Conservation (phyloP, 768 basidiomycete genomes). For the Rhodocollybia butyracea region DNA sequence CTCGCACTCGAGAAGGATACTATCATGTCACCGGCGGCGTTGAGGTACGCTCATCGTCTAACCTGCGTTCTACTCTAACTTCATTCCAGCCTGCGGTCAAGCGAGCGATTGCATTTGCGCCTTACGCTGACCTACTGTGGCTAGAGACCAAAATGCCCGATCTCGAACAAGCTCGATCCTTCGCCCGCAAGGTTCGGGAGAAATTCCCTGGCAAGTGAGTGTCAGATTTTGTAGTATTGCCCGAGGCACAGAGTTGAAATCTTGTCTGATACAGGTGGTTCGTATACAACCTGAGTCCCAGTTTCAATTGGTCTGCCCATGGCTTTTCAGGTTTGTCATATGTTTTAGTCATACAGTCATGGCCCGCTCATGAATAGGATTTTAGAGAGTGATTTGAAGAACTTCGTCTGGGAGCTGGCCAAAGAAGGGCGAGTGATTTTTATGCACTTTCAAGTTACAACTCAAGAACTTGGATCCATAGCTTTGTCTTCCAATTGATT, state of each 20-base stretch:
- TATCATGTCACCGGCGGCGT: conserved; percentile 84
- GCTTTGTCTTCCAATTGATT: conserved; percentile 85
- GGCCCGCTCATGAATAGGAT: conserved; percentile 5
- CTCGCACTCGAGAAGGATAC: conserved; percentile 88
- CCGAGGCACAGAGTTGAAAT: too few relatives aligned
- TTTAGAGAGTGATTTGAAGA: conserved; percentile 70
- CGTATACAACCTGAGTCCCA: conserved; percentile 92
- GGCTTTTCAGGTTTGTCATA: conserved; percentile 62
- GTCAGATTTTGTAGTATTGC: too few relatives aligned
- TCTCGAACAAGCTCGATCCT: conserved; percentile 72
- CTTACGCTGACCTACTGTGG: conserved; percentile 89
- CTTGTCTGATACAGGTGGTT: conserved; percentile 56
- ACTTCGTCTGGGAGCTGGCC: conserved; percentile 86
- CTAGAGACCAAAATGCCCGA: conserved; percentile 90
- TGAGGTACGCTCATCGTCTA: conserved; percentile 36
- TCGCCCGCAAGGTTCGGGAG: conserved; percentile 72
- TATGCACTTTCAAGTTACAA: background rate
- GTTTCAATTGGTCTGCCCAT: conserved; percentile 88
- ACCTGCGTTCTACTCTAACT: background rate
- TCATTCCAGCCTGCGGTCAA: conserved; percentile 65
- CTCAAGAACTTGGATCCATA: conserved; percentile 23
- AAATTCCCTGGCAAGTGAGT: conserved; percentile 69
- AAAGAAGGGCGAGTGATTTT: conserved; percentile 68
- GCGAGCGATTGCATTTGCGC: conserved; percentile 75
- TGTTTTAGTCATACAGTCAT: background rate